A percentile compares a stretch with the other conserved stretches of the same genome.
These are phyloP conservation scores for Colletotrichum sp. DNA, from an alignment of 2,329 filamentous ascomycete species.

Conservation along the genomic window DNA sequence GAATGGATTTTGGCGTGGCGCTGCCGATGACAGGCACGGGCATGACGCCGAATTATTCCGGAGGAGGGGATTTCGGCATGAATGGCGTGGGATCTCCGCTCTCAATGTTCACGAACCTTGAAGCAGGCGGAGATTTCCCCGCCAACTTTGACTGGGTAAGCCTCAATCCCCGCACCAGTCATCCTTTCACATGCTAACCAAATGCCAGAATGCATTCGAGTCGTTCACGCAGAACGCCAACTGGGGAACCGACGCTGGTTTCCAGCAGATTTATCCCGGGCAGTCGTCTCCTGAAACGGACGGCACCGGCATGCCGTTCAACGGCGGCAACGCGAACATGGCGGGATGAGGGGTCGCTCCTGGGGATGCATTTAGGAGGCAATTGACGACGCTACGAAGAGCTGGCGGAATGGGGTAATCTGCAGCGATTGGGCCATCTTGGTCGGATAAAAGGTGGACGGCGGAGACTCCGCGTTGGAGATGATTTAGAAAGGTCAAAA, in stretches of 20 bases:
- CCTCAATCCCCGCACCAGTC: neutral
- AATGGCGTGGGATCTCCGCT: conserved; percentile 51
- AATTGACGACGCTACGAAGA: conserved; percentile 1
- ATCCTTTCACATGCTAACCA: conserved; percentile 25
- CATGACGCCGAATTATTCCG: conserved; percentile 41
- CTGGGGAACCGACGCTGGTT: conserved; percentile 57
- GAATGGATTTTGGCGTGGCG: conserved; percentile 48
- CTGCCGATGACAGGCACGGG: conserved; percentile 33
- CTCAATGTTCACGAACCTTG: conserved; percentile 56
- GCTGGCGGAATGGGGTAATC: neutral
- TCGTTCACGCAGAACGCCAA: conserved; percentile 61
- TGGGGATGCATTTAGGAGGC: neutral
- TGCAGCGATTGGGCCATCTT: neutral
- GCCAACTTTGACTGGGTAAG: conserved; percentile 66
- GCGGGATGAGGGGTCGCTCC: neutral
- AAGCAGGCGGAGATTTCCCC: conserved; percentile 41
- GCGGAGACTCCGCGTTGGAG: neutral
- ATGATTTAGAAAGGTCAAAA: neutral
- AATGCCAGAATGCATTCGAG: conserved; percentile 58
- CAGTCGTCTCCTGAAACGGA: conserved; percentile 17
- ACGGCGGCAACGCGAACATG: conserved; percentile 1
- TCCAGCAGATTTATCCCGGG: conserved; percentile 46
- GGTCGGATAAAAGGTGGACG: neutral
- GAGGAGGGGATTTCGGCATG: conserved; percentile 33
- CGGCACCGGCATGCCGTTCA: neutral